A percentile compares a stretch with the other conserved stretches of the same genome.
Evolutionary conservation across 2,329 filamentous ascomycete genomes (phyloP).

Genomic region (Beauveria sp.): DNA sequence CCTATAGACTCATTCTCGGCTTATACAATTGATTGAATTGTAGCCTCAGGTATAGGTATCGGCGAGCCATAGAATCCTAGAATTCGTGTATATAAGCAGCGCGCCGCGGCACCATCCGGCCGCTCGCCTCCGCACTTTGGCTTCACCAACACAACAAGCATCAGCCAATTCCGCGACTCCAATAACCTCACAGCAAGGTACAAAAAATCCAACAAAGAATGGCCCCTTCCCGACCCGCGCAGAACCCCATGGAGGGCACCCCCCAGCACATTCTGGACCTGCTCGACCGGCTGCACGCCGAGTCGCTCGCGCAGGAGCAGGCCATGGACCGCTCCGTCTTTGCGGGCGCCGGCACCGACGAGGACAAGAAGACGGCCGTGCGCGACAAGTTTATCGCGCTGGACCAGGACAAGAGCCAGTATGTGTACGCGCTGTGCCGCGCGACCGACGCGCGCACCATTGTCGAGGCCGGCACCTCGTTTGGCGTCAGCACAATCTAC

Average conservation of each 20-base stretch:
- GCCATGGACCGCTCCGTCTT: constrained; percentile 12
- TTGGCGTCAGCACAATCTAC: constrained; percentile 52
- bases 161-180: neutral
- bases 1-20: neutral
- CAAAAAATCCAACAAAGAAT: neutral
- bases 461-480: constrained; percentile 51
- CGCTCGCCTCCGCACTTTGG: neutral
- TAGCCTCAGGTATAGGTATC: neutral
- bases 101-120: neutral
- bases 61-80: too few relatives aligned
- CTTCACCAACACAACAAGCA: neutral
- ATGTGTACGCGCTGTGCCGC: constrained; percentile 43
- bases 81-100: neutral
- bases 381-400: constrained; percentile 49
- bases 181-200: neutral
- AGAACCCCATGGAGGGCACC: constrained; percentile 12
- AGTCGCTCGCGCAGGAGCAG: constrained; percentile 13
- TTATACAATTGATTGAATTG: neutral
- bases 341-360: constrained; percentile 19
- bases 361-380: constrained; percentile 23
- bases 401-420: constrained; percentile 45
- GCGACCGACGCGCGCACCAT: constrained; percentile 38
- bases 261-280: constrained; percentile 12
- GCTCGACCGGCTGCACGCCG: constrained; percentile 15
- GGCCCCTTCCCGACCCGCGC: neutral